A percentile compares a stretch with the other conserved stretches of the same genome.
Conservation (phyloP, 441 rosid genomes). For the Populus hybrid region DNA sequence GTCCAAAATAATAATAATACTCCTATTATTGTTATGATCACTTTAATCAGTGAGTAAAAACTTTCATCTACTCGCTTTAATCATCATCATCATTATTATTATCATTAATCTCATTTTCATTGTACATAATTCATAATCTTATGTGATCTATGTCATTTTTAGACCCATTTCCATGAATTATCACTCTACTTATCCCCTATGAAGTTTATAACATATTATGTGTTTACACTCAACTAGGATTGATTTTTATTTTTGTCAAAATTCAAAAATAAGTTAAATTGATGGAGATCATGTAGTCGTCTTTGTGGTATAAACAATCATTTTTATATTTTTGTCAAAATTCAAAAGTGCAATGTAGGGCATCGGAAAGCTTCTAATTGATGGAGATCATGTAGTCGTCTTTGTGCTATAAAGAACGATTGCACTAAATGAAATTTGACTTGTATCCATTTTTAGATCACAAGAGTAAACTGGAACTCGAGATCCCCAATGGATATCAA, state of each 20-base stretch:
- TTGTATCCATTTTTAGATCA: no score
- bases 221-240: not conserved
- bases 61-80: not conserved
- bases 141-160: not conserved
- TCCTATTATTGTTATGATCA: not conserved
- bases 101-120: not conserved
- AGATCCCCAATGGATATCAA: no score
- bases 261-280: not conserved
- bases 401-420: no score
- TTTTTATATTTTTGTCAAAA: no score
- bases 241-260: not conserved
- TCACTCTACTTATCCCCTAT: not conserved
- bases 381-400: no score
- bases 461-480: no score
- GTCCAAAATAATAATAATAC: slow-evolving; percentile 27
- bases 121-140: not conserved
- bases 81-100: not conserved
- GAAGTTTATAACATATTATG: not conserved
- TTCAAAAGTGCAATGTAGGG: no score
- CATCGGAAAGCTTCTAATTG: no score
- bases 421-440: no score
- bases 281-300: not conserved
- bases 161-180: not conserved
- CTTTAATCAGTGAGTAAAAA: not conserved
- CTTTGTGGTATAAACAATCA: not conserved